Base-by-base conservation (phyloP, 495 filamentous ascomycete species). In the Neurospora sp. region DNA sequence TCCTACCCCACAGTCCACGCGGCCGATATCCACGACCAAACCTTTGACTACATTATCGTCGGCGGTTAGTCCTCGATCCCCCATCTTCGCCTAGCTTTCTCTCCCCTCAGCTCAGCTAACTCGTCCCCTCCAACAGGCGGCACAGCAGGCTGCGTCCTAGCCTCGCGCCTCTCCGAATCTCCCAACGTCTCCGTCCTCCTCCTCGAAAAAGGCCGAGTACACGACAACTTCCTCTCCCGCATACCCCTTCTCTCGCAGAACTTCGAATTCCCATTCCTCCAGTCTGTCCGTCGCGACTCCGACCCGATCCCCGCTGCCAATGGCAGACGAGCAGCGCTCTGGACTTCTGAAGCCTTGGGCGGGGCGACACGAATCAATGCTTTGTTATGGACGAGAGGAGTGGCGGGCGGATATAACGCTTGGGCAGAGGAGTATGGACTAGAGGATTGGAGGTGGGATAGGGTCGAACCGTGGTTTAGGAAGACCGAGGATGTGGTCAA, bases 131-230 rank as follows among this genome's bases (percentile, higher is more conserved):
- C 1, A 6, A 10, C 69, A 77, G 77, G 83, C 40, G 85, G 85
- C 14, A 85, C 85, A 48, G 80, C 82, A 14, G 86, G 85, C 53
- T 84, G 83, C 70, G 84, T 85, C 27, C 72, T 88, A n/a, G 85
- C 86, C 69, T 82, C 80, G 53, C 83, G 84, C 40, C 81, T 88
- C 16, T 83, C 84, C 44, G 84, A 85, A 72, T 82, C 87, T 72
- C 77, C 77, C n/a, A 77, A 80, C 69, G 78, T 80, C 8, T 79
- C 79, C 3, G 80, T 88, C n/a, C 81, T 88, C 27, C 72, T 88
- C 18, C 75, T 88, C 20, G 85, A 87, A 74, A 84, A 83, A 9
- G 85, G 85, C 40, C 74, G 75, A 9, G 81, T 83, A 68, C 81
- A 80, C 71, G 81, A 81, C 71, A 80, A 78, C 70, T 48, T 78